These are phyloP conservation scores for Melaleuca alternifolia DNA, from an alignment of 345 rosid species.

Conservation along the genomic window DNA sequence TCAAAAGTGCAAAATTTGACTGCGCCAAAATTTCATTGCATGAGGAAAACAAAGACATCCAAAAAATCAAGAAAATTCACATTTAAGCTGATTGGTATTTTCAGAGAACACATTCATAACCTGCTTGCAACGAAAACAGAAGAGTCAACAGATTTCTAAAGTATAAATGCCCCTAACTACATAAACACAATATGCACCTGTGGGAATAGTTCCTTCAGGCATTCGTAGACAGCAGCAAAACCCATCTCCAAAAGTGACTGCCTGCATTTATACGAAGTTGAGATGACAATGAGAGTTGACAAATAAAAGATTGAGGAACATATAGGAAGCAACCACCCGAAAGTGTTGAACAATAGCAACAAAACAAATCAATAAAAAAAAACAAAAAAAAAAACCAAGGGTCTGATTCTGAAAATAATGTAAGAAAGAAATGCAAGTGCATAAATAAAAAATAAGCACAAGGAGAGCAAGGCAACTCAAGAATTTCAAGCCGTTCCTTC, in stretches of 20 bases:
- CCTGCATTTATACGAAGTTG: background rate
- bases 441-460: background rate
- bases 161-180: background rate
- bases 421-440: background rate
- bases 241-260: background rate
- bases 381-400: background rate
- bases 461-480: background rate
- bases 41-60: background rate
- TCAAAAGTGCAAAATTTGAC: background rate
- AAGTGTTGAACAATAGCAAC: background rate
- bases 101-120: background rate
- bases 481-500: background rate
- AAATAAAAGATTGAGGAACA: background rate
- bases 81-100: background rate
- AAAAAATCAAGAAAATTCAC: background rate
- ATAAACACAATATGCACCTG: background rate
- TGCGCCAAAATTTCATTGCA: background rate
- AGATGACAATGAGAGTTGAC: background rate
- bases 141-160: background rate
- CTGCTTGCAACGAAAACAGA: background rate
- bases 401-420: background rate
- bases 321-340: background rate
- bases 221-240: background rate
- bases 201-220: slow-evolving; percentile 1
- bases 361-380: background rate